phyloP scores from a whole-genome alignment of 129 eudicot genomes.

The Sambucus nigra region DNA sequence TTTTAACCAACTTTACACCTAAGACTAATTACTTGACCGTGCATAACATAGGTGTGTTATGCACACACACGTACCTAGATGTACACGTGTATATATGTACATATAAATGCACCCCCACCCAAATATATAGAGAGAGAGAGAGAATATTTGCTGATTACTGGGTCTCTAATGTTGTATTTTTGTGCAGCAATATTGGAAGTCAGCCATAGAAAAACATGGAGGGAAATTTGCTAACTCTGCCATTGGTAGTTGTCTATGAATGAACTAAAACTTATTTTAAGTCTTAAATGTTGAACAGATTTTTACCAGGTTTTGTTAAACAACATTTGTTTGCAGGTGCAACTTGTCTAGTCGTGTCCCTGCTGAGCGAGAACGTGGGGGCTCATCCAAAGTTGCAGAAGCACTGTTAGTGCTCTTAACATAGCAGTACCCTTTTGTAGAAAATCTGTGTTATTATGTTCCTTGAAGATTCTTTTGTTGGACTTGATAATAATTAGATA shows the following conservation, averaged over 20 bases:
- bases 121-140: no score
- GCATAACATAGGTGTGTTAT: no score
- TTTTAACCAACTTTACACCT: no score
- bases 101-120: no score
- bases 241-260: constrained; percentile 26
- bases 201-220: constrained; percentile 66
- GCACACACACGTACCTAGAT: no score
- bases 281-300: neutral
- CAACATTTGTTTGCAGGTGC: constrained; percentile 31
- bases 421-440: neutral
- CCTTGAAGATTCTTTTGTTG: no score
- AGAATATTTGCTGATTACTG: no score
- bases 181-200: constrained; percentile 69
- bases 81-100: no score
- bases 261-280: neutral
- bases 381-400: constrained; percentile 74
- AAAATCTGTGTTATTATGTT: neutral
- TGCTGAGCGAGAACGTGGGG: constrained; percentile 71
- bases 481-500: no score
- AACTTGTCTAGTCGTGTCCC: constrained; percentile 60
- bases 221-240: constrained; percentile 66
- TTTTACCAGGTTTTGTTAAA: neutral
- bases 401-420: constrained; percentile 51
- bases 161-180: neutral
- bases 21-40: no score